Evolutionary conservation across 2,329 filamentous ascomycete genomes (phyloP).

Genomic region (Stemphylium vesicarium): DNA sequence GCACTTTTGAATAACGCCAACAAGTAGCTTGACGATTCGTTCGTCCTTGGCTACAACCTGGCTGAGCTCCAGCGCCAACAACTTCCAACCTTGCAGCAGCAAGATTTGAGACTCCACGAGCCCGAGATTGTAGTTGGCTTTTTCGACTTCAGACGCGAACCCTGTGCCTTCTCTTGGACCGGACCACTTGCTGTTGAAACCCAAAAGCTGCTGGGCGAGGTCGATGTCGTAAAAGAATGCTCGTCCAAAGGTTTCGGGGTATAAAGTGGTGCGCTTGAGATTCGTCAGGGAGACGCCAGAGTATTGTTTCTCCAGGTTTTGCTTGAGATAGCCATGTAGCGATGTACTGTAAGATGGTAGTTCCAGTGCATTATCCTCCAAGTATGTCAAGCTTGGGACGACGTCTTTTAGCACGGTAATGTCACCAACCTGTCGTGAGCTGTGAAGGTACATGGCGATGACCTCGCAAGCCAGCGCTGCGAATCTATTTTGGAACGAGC

Average conservation of each 20-base stretch:
- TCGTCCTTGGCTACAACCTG: conserved; percentile 62
- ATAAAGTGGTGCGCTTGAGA: conserved; percentile 78
- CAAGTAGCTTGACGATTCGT: conserved; percentile 71
- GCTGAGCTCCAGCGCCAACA: conserved; percentile 82
- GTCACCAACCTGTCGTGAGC: conserved; percentile 77
- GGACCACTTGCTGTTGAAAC: conserved; percentile 77
- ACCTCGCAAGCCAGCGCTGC: conserved; percentile 86
- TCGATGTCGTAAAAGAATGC: conserved; percentile 85
- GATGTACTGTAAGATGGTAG: conserved; percentile 87
- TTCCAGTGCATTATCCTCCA: conserved; percentile 76
- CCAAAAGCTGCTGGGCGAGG: conserved; percentile 76
- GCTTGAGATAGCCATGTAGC: conserved; percentile 81
- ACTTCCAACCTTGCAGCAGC: conserved; percentile 88
- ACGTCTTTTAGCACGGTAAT: conserved; percentile 72
- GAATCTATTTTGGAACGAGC: conserved; percentile 58
- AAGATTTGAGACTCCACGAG: conserved; percentile 89
- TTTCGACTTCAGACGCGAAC: conserved; percentile 81
- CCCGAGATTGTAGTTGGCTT: conserved; percentile 89
- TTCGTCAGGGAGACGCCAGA: conserved; percentile 73
- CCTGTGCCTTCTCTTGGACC: conserved; percentile 65
- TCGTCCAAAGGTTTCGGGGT: conserved; percentile 69
- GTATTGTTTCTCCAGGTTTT: conserved; percentile 83
- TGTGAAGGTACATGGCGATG: conserved; percentile 88
- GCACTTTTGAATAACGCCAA: conserved; percentile 77
- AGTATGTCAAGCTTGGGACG: conserved; percentile 77